phyloP scores from a whole-genome alignment of 2,329 filamentous ascomycete genomes.

The Xylariales sp. region DNA sequence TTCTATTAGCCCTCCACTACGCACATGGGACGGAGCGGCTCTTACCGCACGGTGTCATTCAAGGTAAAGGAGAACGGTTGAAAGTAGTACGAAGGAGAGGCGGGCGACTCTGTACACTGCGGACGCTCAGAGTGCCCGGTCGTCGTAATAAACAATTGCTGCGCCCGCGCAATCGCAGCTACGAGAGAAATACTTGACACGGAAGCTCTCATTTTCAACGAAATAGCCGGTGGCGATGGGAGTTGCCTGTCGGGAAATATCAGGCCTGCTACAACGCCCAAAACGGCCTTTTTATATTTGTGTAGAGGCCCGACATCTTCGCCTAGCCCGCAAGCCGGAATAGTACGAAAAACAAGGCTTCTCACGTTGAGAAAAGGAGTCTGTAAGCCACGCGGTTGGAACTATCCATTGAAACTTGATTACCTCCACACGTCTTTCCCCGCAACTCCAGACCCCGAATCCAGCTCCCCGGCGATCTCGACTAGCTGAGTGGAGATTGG shows the following conservation, averaged over 20 bases:
- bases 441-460: background rate
- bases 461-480: no score
- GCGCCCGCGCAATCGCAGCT: background rate
- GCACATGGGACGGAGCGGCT: background rate
- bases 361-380: background rate
- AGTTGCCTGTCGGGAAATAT: background rate
- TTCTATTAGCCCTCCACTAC: background rate
- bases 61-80: conserved; percentile 3
- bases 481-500: no score
- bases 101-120: background rate
- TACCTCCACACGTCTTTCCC: background rate
- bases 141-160: conserved; percentile 9
- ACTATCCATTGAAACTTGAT: background rate
- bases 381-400: background rate
- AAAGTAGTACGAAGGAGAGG: conserved; percentile 3
- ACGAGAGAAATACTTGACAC: background rate
- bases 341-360: background rate
- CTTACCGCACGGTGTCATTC: conserved; percentile 6
- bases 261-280: background rate
- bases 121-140: conserved; percentile 1
- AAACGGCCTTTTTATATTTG: background rate
- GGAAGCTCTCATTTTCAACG: background rate
- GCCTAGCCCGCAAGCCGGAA: background rate
- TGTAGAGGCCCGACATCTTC: background rate
- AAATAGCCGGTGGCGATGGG: no score